Percentiles rank a stretch among this genome's conserved stretches.
Evolutionary conservation across 1,284 basidiomycete genomes (phyloP).

Genomic region (Trametes polyzona): DNA sequence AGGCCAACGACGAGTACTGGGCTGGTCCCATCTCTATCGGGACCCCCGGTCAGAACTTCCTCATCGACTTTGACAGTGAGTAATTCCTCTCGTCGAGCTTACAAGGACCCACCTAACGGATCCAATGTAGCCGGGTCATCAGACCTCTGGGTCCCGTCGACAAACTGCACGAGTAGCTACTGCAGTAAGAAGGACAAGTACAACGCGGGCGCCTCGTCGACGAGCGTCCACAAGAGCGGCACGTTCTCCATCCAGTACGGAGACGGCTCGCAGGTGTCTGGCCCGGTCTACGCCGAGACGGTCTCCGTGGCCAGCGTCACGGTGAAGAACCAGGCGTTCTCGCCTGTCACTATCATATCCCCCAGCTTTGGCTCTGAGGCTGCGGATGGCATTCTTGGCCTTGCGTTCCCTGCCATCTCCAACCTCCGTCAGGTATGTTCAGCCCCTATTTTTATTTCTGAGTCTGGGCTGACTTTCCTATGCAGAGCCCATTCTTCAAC

Average conservation of each 20-base stretch:
- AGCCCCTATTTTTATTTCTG: too few species aligned
- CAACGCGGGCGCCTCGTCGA: constrained; percentile 20
- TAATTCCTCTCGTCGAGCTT: constrained; percentile 37
- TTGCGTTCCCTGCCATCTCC: constrained; percentile 34
- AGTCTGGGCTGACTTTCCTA: background rate
- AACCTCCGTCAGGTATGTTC: too few species aligned
- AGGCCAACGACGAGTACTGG: constrained; percentile 32
- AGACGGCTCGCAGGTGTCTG: constrained; percentile 49
- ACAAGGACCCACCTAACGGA: constrained; percentile 25
- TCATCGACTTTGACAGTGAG: constrained; percentile 34
- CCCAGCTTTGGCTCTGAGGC: constrained; percentile 21
- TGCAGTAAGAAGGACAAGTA: constrained; percentile 30
- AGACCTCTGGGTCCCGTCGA: constrained; percentile 35
- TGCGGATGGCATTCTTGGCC: constrained; percentile 33
- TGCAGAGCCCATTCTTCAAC: constrained; percentile 38
- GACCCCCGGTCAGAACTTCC: constrained; percentile 31
- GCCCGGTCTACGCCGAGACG: constrained; percentile 47
- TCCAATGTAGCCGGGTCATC: constrained; percentile 34
- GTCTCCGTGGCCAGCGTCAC: constrained; percentile 32
- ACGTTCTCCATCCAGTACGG: constrained; percentile 47
- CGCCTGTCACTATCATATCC: constrained; percentile 27
- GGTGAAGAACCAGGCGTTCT: constrained; percentile 29
- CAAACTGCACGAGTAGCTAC: constrained; percentile 24
- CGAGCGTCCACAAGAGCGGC: constrained; percentile 19
- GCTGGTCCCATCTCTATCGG: constrained; percentile 35